These are phyloP conservation scores for Thelephora terrestris DNA, from an alignment of 1,284 basidiomycete genomes.

Conservation along the genomic window DNA sequence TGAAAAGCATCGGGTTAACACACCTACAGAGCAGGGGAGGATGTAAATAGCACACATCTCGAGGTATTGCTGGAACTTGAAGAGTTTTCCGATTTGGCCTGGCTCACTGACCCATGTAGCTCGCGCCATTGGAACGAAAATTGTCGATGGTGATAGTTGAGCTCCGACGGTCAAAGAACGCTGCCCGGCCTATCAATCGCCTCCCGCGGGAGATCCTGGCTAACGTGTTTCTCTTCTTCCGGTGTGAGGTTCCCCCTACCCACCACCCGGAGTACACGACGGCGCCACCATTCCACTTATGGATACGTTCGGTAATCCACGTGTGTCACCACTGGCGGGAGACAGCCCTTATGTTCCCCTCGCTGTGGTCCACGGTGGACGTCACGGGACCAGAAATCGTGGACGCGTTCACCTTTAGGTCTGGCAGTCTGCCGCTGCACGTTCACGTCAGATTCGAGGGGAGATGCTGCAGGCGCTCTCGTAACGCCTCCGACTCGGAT, in stretches of 20 bases:
- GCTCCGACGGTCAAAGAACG: conserved; percentile 6
- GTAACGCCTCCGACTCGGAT: too few relatives aligned
- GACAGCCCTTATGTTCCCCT: conserved; percentile 1
- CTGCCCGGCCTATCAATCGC: conserved; percentile 12
- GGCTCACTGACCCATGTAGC: too few relatives aligned
- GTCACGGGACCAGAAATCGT: not conserved
- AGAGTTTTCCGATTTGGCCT: too few relatives aligned
- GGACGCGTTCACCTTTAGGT: not conserved
- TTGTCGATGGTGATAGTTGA: too few relatives aligned
- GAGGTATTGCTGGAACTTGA: too few relatives aligned
- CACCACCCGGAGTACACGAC: too few relatives aligned
- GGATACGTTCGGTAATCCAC: conserved; percentile 2
- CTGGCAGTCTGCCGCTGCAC: not conserved
- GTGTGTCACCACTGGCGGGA: conserved; percentile 6
- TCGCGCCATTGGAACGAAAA: too few relatives aligned
- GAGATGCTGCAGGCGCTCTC: too few relatives aligned
- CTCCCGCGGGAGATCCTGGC: conserved; percentile 18
- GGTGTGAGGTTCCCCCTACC: too few relatives aligned
- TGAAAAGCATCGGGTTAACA: too few relatives aligned
- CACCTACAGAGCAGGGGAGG: too few relatives aligned
- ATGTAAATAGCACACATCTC: too few relatives aligned
- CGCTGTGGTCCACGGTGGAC: conserved; percentile 3
- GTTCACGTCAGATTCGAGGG: not conserved
- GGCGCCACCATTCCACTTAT: not conserved
- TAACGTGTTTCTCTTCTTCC: conserved; percentile 11